These are phyloP conservation scores for Cladosporium sp. DNA, from an alignment of 2,329 filamentous ascomycete species.

Conservation along the genomic window DNA sequence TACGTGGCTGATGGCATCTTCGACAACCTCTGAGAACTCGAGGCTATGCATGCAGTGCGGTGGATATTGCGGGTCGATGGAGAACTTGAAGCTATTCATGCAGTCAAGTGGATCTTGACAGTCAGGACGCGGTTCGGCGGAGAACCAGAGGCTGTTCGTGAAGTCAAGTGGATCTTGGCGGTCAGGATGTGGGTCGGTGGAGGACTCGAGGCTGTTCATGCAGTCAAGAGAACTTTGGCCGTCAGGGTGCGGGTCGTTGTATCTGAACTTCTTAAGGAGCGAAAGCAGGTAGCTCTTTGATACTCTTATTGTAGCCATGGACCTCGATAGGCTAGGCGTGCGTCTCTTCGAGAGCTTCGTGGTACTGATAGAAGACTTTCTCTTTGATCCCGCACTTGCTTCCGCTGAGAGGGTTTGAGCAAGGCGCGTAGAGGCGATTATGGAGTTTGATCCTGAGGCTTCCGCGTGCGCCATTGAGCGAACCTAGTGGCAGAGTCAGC, in stretches of 20 bases:
- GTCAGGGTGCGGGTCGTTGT: constrained; percentile 6
- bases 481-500: background rate
- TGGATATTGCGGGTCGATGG: too few relatives aligned
- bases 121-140: too few relatives aligned
- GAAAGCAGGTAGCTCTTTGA: constrained; percentile 17
- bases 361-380: constrained; percentile 22
- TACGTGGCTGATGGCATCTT: background rate
- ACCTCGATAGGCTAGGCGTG: constrained; percentile 26
- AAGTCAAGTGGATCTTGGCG: background rate
- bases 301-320: constrained; percentile 14
- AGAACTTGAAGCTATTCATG: background rate
- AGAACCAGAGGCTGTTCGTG: background rate
- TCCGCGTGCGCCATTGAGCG: constrained; percentile 11
- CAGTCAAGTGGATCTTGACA: background rate
- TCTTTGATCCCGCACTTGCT: background rate
- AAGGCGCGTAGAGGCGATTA: constrained; percentile 21
- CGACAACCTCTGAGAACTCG: background rate
- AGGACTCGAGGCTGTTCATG: background rate
- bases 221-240: background rate
- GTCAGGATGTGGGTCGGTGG: too few relatives aligned
- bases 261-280: constrained; percentile 16
- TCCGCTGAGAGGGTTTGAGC: constrained; percentile 17
- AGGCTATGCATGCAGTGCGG: background rate
- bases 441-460: constrained; percentile 25
- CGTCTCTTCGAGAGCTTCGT: constrained; percentile 16